Evolutionary conservation across 1,284 basidiomycete genomes (phyloP).

Genomic region (Cystobasidium pallidum): DNA sequence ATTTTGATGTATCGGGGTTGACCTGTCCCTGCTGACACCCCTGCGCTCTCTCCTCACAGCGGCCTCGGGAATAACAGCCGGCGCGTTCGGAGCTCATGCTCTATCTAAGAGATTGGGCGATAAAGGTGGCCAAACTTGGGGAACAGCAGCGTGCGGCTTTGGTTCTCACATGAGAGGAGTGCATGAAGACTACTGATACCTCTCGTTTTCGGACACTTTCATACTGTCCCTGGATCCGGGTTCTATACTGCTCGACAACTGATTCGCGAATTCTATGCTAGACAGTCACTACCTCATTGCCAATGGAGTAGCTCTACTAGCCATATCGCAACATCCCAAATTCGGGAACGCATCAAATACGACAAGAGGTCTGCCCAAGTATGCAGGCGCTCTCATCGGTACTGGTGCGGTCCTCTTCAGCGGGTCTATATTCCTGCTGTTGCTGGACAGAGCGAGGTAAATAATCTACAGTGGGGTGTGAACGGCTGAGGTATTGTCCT

Average conservation of each 20-base stretch:
- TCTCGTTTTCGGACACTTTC: too few species aligned
- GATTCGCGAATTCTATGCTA: too few species aligned
- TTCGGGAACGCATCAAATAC: slow-evolving; percentile 56
- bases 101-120: slow-evolving; percentile 61
- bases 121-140: slow-evolving; percentile 40
- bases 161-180: too few species aligned
- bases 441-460: slow-evolving; percentile 64
- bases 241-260: too few species aligned
- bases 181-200: too few species aligned
- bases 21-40: too few species aligned
- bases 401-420: slow-evolving; percentile 70
- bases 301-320: slow-evolving; percentile 74
- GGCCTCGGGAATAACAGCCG: slow-evolving; percentile 55
- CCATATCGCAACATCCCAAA: slow-evolving; percentile 71
- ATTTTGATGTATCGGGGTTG: too few species aligned
- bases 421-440: slow-evolving; percentile 69
- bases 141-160: slow-evolving; percentile 62
- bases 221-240: too few species aligned
- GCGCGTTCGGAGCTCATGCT: slow-evolving; percentile 72
- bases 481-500: too few species aligned
- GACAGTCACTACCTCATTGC: slow-evolving; percentile 62
- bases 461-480: too few species aligned
- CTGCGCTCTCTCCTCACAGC: background rate
- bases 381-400: slow-evolving; percentile 70
- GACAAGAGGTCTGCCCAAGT: slow-evolving; percentile 60